phyloP scores from a whole-genome alignment of 2,329 filamentous ascomycete genomes.

The Fonsecaea erecta region DNA sequence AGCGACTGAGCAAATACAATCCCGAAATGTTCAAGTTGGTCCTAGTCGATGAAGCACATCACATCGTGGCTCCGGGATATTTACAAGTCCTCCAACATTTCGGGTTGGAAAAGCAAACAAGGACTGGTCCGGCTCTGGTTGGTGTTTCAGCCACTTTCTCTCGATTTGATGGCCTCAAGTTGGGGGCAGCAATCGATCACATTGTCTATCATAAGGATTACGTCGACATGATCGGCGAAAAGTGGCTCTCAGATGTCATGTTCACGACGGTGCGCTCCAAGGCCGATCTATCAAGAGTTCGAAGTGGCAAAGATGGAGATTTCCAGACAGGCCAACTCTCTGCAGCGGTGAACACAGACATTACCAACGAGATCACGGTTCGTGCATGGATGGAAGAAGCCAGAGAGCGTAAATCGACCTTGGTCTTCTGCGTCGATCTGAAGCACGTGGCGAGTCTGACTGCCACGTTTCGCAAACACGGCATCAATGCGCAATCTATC shows the following conservation, averaged over 20 bases:
- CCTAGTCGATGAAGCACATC: conserved; percentile 94
- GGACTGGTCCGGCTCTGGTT: conserved; percentile 68
- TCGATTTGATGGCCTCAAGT: conserved; percentile 79
- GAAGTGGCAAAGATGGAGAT: conserved; percentile 69
- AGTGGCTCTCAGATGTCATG: conserved; percentile 88
- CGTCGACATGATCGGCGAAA: conserved; percentile 80
- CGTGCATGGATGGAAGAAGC: conserved; percentile 84
- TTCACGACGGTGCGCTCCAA: conserved; percentile 90
- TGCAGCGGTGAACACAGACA: conserved; percentile 76
- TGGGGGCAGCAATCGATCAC: conserved; percentile 86
- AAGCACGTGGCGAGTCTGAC: conserved; percentile 78
- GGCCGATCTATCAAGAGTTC: conserved; percentile 76
- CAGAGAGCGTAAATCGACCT: conserved; percentile 72
- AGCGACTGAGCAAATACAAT: conserved; percentile 81
- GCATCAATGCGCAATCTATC: conserved; percentile 84
- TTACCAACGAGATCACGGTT: conserved; percentile 82
- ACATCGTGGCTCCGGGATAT: conserved; percentile 87
- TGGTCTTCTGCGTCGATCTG: conserved; percentile 93
- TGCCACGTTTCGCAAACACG: conserved; percentile 72
- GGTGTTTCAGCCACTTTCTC: conserved; percentile 84
- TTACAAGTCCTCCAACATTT: conserved; percentile 78
- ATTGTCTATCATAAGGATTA: conserved; percentile 94
- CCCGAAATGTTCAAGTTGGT: conserved; percentile 82
- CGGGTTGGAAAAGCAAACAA: conserved; percentile 61
- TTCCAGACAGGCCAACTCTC: conserved; percentile 81